Evolutionary conservation across 805 yeast genomes (phyloP).

Genomic region (Starmerella potacharoeniae): DNA sequence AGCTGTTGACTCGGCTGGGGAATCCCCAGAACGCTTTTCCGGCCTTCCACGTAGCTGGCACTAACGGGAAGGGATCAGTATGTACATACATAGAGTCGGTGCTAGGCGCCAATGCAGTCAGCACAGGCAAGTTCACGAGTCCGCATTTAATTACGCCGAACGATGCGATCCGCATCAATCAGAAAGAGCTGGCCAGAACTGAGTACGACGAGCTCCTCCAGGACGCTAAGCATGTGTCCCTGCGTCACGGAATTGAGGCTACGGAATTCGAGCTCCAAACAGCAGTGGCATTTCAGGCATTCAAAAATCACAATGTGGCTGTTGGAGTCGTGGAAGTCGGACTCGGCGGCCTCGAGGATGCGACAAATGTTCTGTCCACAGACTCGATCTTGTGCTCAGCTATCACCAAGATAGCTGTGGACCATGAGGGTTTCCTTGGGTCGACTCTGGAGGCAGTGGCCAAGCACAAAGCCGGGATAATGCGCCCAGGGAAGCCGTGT

Average conservation of each 20-base stretch:
- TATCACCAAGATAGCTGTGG: slow-evolving; percentile 75
- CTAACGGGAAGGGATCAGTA: slow-evolving; percentile 93
- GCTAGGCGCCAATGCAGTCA: slow-evolving; percentile 37
- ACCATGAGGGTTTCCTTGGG: slow-evolving; percentile 74
- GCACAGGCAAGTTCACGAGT: slow-evolving; percentile 73
- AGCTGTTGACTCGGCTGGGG: slow-evolving; percentile 42
- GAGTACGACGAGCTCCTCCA: slow-evolving; percentile 39
- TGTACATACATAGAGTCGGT: slow-evolving; percentile 68
- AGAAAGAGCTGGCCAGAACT: slow-evolving; percentile 39
- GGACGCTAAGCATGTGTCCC: slow-evolving; percentile 35
- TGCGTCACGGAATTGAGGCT: slow-evolving; percentile 41
- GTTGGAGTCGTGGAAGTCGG: slow-evolving; percentile 90
- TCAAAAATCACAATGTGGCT: slow-evolving; percentile 46
- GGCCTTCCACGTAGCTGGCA: slow-evolving; percentile 88
- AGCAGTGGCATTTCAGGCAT: slow-evolving; percentile 72
- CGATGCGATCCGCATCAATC: slow-evolving; percentile 65
- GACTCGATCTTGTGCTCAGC: slow-evolving; percentile 50
- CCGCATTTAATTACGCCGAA: slow-evolving; percentile 69
- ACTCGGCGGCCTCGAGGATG: slow-evolving; percentile 78
- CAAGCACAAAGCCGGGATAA: slow-evolving; percentile 73
- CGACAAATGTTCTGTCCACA: slow-evolving; percentile 55
- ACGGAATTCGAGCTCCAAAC: slow-evolving; percentile 84
- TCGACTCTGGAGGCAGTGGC: slow-evolving; percentile 56
- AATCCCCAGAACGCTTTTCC: slow-evolving; percentile 56
- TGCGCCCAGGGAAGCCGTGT: slow-evolving; percentile 48